These are phyloP conservation scores for Alternaria alternata DNA, from an alignment of 2,329 filamentous ascomycete genomes.

Conservation along the genomic window DNA sequence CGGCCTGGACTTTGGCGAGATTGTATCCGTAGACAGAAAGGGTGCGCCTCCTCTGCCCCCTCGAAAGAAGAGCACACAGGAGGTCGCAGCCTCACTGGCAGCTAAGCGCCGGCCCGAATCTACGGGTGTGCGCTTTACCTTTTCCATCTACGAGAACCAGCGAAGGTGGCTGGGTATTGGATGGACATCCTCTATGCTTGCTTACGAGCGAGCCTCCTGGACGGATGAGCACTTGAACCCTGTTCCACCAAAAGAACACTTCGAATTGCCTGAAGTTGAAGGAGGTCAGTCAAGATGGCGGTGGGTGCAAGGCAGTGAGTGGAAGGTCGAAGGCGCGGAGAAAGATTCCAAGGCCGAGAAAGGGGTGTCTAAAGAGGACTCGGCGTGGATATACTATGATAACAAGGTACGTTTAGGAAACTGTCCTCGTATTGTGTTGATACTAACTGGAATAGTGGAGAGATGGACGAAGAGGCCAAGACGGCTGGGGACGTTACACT, in stretches of 20 bases:
- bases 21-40: slow-evolving; percentile 35
- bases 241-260: slow-evolving; percentile 76
- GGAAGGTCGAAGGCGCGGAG: slow-evolving; percentile 81
- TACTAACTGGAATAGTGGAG: slow-evolving; percentile 72
- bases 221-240: slow-evolving; percentile 93
- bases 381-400: slow-evolving; percentile 97
- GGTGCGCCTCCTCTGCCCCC: slow-evolving; percentile 51
- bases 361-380: slow-evolving; percentile 53
- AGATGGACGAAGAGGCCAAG: slow-evolving; percentile 80
- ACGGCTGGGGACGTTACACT: slow-evolving; percentile 95
- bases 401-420: slow-evolving; percentile 73
- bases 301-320: slow-evolving; percentile 86
- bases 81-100: slow-evolving; percentile 56
- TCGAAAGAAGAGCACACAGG: slow-evolving; percentile 56
- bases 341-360: slow-evolving; percentile 49
- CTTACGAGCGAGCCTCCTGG: slow-evolving; percentile 90
- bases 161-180: slow-evolving; percentile 92
- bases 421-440: not conserved
- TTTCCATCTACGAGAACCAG: slow-evolving; percentile 96
- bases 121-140: slow-evolving; percentile 91
- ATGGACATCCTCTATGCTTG: slow-evolving; percentile 90
- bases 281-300: slow-evolving; percentile 71
- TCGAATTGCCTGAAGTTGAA: slow-evolving; percentile 72
- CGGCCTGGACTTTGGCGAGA: slow-evolving; percentile 74
- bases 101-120: slow-evolving; percentile 58